Base-by-base conservation (phyloP, 1,139 yeast species). In the Sugiyamaella sp. region DNA sequence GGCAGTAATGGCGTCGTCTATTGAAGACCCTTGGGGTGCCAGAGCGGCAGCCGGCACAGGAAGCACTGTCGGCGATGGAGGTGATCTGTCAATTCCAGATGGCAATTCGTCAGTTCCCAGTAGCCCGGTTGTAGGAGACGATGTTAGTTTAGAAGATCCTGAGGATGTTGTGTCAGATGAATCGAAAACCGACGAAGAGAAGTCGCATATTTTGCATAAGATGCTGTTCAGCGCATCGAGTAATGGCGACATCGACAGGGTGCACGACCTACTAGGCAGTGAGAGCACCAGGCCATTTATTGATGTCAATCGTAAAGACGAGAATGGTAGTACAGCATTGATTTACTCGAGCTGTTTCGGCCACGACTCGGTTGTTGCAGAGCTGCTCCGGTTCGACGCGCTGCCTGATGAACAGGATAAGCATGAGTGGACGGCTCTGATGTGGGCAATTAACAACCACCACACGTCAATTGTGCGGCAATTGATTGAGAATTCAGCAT, bases 371-470 rank as follows among this genome's bases (percentile, higher is more conserved):
- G 66, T 69, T n/a, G 78, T 72, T 4, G 57, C 61, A n/a, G 72
- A 67, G 43, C 63, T 75, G 49, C 63, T 75, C 37, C 63, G 70
- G 14, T 66, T 62, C 37, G 74, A 73, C 2, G 78, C 79, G 1
- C 55, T 65, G 24, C 70, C 72, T 2, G 70, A 75, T 51, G 58
- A 59, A 19, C 73, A 69, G 50, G 79, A 75, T 60, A 66, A 69
- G 49, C 67, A 65, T 53, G 69, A 70, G 51, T 75, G 78, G 78
- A 72, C 79, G 1, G 73, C 79, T 12, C 61, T 75, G 39, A 75
- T 75, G 76, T 75, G 79, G 79, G 79, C 79, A 8, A 69, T 73
- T 42, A 74, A 72, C 59, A 73, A 71, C 58, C 71, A 69, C 53
- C 74, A 73, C 48, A 57, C 65, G 16, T 61, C 62, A 20, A 71